A percentile compares a stretch with the other conserved stretches of the same genome.
These are phyloP conservation scores for Acanthamoeba culbertsoni DNA, from an alignment of 208 protist species.

Conservation along the genomic window DNA sequence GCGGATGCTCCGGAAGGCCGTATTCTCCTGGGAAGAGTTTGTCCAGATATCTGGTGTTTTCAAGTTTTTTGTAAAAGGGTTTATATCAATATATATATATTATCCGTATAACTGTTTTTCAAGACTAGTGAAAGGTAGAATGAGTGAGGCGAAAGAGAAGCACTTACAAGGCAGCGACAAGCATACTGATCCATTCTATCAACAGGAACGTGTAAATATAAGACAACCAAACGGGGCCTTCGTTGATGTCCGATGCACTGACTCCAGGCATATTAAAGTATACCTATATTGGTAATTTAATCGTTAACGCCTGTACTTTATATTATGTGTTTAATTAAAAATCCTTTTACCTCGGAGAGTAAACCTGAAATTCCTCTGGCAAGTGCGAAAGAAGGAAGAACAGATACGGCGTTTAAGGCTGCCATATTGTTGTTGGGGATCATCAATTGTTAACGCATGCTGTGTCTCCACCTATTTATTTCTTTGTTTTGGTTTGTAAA, in stretches of 20 bases:
- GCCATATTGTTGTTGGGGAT: too few species aligned
- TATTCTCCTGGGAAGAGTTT: background rate
- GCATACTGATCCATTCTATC: background rate
- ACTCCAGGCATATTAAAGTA: background rate
- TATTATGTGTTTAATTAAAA: background rate
- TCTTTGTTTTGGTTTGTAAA: too few species aligned
- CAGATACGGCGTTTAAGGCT: background rate
- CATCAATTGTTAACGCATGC: too few species aligned
- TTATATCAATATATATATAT: too few species aligned
- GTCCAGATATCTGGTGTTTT: conserved; percentile 14
- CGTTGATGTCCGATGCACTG: background rate
- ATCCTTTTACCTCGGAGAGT: background rate
- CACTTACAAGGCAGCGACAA: background rate
- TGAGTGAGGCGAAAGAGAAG: too few species aligned
- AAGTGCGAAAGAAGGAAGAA: background rate
- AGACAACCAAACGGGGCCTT: background rate
- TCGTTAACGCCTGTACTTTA: too few species aligned
- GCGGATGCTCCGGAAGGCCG: background rate
- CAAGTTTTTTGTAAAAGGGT: too few species aligned
- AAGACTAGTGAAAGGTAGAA: too few species aligned
- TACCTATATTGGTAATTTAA: background rate
- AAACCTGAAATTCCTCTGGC: background rate
- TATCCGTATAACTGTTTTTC: too few species aligned
- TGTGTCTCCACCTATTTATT: too few species aligned
- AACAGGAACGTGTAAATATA: conserved; percentile 5